phyloP scores from a whole-genome alignment of 2,329 filamentous ascomycete genomes.

The Thielaviopsis ethacetica region DNA sequence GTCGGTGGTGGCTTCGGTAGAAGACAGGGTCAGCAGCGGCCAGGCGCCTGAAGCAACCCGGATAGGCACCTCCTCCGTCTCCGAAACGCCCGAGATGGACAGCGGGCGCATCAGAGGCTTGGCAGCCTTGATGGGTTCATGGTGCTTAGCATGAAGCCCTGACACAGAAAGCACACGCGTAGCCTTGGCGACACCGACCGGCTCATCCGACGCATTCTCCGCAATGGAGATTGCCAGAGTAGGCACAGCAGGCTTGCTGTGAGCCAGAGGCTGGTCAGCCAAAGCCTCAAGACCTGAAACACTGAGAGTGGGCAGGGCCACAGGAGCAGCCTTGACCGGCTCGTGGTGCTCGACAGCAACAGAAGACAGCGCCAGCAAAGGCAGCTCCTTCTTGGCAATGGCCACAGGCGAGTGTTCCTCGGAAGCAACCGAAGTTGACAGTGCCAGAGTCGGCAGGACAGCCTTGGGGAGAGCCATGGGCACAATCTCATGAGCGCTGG shows the following conservation, averaged over 20 bases:
- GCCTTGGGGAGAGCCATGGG: slow-evolving; percentile 18
- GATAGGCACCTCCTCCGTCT: slow-evolving; percentile 13
- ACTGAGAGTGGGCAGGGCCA: background rate
- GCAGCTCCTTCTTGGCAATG: background rate
- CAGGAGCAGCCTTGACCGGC: slow-evolving; percentile 13
- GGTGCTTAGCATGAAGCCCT: background rate
- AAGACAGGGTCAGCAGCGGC: slow-evolving; percentile 11
- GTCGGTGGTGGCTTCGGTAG: background rate
- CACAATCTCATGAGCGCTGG: slow-evolving; percentile 19
- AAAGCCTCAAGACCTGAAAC: background rate
- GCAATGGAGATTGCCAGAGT: background rate
- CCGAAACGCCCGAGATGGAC: slow-evolving; percentile 13
- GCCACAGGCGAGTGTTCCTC: background rate
- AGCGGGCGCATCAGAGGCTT: slow-evolving; percentile 11
- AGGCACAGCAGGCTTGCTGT: background rate
- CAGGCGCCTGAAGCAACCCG: slow-evolving; percentile 11
- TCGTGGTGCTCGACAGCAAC: slow-evolving; percentile 20
- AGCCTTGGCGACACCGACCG: background rate
- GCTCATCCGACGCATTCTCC: background rate
- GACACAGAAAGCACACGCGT: slow-evolving; percentile 1
- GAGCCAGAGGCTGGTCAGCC: background rate
- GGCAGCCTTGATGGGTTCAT: slow-evolving; percentile 1
- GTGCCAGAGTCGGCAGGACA: slow-evolving; percentile 17
- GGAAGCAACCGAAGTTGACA: slow-evolving; percentile 14
- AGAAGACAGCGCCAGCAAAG: background rate